Evolutionary conservation across 495 filamentous ascomycete genomes (phyloP), one percentile per base, ranked within the genome.

Genomic region (Tuber indicum): DNA sequence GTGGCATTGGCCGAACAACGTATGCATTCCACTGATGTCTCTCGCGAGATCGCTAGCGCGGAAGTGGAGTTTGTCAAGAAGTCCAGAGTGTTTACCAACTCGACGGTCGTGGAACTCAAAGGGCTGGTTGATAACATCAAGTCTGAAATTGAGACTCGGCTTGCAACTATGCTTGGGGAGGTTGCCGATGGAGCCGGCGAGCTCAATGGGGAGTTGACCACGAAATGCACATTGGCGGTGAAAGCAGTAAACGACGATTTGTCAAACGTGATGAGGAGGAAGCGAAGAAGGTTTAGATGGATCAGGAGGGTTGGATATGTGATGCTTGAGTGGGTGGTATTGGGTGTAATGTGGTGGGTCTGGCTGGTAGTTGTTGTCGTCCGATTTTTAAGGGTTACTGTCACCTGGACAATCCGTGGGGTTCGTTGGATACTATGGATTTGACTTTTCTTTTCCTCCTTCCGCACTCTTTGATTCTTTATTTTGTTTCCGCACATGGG

Each of bases 331-430:
- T 88, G 86, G 86, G 71, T 84, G 79, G 78, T 87, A 72, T 70
- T 87, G 72, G 86, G 85, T 3, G 82, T 87, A 12, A 85, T 88
- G 85, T 87, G 86, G 86, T 84, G 84, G 83, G 82, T 84, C n/a
- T 88, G 86, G 86, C 75, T 86, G 36, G 72, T 87, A 19, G 85
- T 87, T 46, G 81, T 86, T 23, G 75, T 86, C 49, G 73, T 86
- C 72, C 84, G 84, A 69, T 76, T 82, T 44, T 78, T 83, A 12
- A 81, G 75, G 74, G 74, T 76, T 52, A 75, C 84, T 23, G 72
- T 79, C 36, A 75, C 75, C 47, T 73, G 77, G 41, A 44, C 44
- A 17, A 52, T 74, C 17, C 42, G 76, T 19, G 45, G 73, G 19
- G 75, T 81, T n/a, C 76, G 77, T 70, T 83, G 82, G 82, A 72